Evolutionary conservation across 2,329 filamentous ascomycete genomes (phyloP).

Genomic region (Rutstroemia sp.): DNA sequence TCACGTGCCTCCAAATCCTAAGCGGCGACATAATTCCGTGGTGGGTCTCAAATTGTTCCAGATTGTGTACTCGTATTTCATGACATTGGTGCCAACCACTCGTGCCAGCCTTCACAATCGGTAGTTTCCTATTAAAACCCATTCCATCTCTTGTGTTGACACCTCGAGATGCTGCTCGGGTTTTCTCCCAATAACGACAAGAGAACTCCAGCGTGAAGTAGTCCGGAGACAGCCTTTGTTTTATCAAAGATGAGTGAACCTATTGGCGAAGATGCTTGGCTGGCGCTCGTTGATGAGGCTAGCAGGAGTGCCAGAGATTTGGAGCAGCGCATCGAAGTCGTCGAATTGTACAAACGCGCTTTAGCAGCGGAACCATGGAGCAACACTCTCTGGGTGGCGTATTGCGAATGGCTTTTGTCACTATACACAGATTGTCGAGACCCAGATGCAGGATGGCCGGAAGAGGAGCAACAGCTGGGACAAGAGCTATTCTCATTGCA

Average conservation of each 20-base stretch:
- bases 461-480: conserved; percentile 62
- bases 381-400: conserved; percentile 66
- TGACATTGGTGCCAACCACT: background rate
- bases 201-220: conserved; percentile 9
- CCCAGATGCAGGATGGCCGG: conserved; percentile 47
- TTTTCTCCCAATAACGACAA: conserved; percentile 7
- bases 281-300: conserved; percentile 70
- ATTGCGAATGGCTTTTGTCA: conserved; percentile 71
- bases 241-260: conserved; percentile 35
- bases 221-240: conserved; percentile 6
- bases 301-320: conserved; percentile 51
- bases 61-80: conserved; percentile 3
- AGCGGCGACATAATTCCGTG: conserved; percentile 6
- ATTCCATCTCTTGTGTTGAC: background rate
- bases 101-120: background rate
- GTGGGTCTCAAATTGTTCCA: conserved; percentile 3
- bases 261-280: conserved; percentile 70
- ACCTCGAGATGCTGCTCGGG: conserved; percentile 11
- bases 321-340: conserved; percentile 59
- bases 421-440: conserved; percentile 60
- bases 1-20: background rate
- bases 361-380: conserved; percentile 66
- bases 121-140: background rate
- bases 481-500: conserved; percentile 66
- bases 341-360: conserved; percentile 67